phyloP scores from a whole-genome alignment of 2,329 filamentous ascomycete species.

The Rhynchosporium agropyri region DNA sequence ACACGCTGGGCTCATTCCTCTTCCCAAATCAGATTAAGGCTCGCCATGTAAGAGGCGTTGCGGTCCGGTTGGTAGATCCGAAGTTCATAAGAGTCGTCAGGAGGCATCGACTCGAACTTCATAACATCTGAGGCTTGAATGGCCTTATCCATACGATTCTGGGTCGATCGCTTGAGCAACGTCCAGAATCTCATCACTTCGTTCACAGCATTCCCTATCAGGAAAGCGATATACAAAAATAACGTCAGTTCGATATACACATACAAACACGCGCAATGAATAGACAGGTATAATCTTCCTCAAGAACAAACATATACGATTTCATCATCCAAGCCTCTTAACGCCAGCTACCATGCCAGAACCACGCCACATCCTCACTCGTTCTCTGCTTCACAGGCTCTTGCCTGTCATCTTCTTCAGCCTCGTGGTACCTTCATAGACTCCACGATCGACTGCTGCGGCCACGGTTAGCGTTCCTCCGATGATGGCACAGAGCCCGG shows the following conservation, averaged over 20 bases:
- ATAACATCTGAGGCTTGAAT: no score
- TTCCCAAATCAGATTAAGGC: no score
- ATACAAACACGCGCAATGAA: background rate
- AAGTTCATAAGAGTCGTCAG: no score
- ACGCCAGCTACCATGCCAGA: conserved; percentile 35
- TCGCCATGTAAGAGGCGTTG: no score
- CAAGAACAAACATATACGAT: conserved; percentile 16
- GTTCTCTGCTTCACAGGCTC: conserved; percentile 49
- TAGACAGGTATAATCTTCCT: background rate
- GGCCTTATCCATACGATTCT: no score
- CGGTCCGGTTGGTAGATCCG: no score
- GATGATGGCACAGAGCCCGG: conserved; percentile 90
- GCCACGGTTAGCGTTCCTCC: conserved; percentile 95
- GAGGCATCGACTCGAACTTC: no score
- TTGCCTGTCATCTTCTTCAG: conserved; percentile 83
- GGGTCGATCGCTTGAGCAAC: no score
- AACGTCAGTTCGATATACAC: background rate
- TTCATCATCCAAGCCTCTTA: conserved; percentile 31
- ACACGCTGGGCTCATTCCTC: no score
- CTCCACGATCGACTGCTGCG: conserved; percentile 84
- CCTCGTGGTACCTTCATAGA: conserved; percentile 85
- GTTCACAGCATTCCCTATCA: no score
- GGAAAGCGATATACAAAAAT: background rate
- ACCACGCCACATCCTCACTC: conserved; percentile 18
- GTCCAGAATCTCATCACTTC: no score